Evolutionary conservation across 257 asterid species (phyloP).

Genomic region (Salvia hispanica): DNA sequence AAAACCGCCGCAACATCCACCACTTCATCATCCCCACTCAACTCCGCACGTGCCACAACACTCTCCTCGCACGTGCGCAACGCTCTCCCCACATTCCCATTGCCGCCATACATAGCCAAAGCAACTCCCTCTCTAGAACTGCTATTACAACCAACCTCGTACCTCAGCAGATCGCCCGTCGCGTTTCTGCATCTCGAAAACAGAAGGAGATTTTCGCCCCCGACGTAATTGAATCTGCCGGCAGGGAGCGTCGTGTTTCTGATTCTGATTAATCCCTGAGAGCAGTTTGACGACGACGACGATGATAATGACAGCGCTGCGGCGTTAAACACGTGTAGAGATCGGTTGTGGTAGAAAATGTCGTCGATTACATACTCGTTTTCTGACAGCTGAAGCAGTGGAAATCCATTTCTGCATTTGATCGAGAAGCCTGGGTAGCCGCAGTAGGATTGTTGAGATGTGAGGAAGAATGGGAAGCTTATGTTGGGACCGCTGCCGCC

Average conservation of each 20-base stretch:
- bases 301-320: background rate
- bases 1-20: conserved; percentile 33
- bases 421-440: conserved; percentile 47
- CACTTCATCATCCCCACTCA: conserved; percentile 16
- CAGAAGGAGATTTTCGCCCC: conserved; percentile 28
- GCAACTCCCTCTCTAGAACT: too few species aligned
- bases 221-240: background rate
- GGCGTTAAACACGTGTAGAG: conserved; percentile 33
- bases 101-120: conserved; percentile 39
- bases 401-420: conserved; percentile 36
- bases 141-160: conserved; percentile 31
- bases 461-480: conserved; percentile 60
- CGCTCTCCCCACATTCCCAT: conserved; percentile 35
- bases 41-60: conserved; percentile 54
- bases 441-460: conserved; percentile 46
- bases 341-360: conserved; percentile 35
- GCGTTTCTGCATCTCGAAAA: conserved; percentile 26
- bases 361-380: too few species aligned
- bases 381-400: conserved; percentile 35
- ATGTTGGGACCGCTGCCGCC: conserved; percentile 46
- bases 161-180: conserved; percentile 2
- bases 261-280: conserved; percentile 34
- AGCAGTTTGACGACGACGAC: conserved; percentile 23
- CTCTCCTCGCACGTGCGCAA: conserved; percentile 34
- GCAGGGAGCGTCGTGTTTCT: conserved; percentile 28